A percentile compares a stretch with the other conserved stretches of the same genome.
phyloP scores from a whole-genome alignment of 768 basidiomycete species.

The Amanita muscaria region DNA sequence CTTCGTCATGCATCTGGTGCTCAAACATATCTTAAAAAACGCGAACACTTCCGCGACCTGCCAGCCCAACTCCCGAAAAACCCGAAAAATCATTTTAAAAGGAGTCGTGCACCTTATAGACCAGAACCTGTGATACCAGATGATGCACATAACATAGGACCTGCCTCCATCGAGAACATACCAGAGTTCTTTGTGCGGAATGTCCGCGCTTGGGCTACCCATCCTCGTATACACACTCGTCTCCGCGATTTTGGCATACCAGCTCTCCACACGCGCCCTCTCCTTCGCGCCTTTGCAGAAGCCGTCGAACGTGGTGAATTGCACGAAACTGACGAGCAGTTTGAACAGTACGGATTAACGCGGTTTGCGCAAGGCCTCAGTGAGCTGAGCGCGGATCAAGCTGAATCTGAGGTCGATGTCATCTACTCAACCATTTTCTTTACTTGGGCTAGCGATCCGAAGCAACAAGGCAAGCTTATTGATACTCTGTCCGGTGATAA shows the following conservation, averaged over 20 bases:
- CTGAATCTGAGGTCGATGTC: constrained; percentile 27
- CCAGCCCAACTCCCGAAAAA: background rate
- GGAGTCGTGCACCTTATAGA: background rate
- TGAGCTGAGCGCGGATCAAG: constrained; percentile 1
- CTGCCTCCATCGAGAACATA: constrained; percentile 15
- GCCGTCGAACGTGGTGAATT: constrained; percentile 30
- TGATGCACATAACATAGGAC: background rate
- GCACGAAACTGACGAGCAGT: constrained; percentile 16
- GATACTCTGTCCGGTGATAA: constrained; percentile 5
- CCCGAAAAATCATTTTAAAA: too few relatives aligned
- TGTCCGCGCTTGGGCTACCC: constrained; percentile 30
- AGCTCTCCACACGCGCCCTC: constrained; percentile 22
- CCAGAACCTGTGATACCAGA: background rate
- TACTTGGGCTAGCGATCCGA: constrained; percentile 40
- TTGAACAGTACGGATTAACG: constrained; percentile 29
- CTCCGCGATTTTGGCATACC: constrained; percentile 44
- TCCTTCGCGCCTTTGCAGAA: constrained; percentile 34
- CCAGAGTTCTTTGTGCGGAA: constrained; percentile 27
- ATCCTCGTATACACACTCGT: constrained; percentile 26
- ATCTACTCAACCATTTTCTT: constrained; percentile 48
- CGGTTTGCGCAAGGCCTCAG: constrained; percentile 33
- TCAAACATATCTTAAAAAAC: background rate
- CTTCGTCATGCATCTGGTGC: background rate
- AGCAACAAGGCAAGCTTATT: constrained; percentile 16
- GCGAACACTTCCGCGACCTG: background rate